These are phyloP conservation scores for Ganoderma sinense DNA, from an alignment of 1,284 basidiomycete genomes.

Conservation along the genomic window DNA sequence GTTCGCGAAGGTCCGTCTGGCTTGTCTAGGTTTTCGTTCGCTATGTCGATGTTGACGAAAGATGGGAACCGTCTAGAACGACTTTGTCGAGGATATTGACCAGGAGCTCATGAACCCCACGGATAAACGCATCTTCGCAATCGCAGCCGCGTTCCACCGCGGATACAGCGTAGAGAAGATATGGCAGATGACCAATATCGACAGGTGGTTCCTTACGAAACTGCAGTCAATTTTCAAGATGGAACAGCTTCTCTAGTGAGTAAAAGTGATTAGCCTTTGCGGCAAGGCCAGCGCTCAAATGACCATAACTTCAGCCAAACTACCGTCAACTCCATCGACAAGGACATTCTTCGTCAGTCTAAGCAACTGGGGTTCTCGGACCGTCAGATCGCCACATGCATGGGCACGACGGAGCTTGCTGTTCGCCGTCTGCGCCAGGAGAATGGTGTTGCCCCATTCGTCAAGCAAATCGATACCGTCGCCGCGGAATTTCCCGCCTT, in stretches of 20 bases:
- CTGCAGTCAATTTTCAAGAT: conserved; percentile 85
- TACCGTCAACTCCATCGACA: conserved; percentile 75
- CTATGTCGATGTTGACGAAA: background rate
- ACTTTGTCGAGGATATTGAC: conserved; percentile 84
- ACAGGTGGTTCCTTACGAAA: conserved; percentile 97
- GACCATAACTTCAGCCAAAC: conserved; percentile 54
- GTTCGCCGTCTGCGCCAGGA: conserved; percentile 90
- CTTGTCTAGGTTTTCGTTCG: background rate
- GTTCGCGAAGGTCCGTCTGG: conserved; percentile 78
- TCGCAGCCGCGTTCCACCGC: conserved; percentile 86
- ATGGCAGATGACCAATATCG: conserved; percentile 97
- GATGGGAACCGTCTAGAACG: conserved; percentile 61
- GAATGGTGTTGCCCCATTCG: conserved; percentile 85
- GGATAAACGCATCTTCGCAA: conserved; percentile 92
- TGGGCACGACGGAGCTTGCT: conserved; percentile 90
- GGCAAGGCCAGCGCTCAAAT: background rate
- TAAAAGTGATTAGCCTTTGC: conserved; percentile 25
- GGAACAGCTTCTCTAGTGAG: conserved; percentile 79
- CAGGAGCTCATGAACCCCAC: conserved; percentile 90
- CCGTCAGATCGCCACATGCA: conserved; percentile 82
- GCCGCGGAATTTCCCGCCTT: conserved; percentile 98
- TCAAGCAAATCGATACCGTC: conserved; percentile 99
- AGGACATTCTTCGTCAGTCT: conserved; percentile 78
- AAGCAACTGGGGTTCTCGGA: conserved; percentile 99
- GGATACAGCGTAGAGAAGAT: conserved; percentile 97